These are phyloP conservation scores for Maudiozyma humilis DNA, from an alignment of 1,139 yeast genomes.

Conservation along the genomic window DNA sequence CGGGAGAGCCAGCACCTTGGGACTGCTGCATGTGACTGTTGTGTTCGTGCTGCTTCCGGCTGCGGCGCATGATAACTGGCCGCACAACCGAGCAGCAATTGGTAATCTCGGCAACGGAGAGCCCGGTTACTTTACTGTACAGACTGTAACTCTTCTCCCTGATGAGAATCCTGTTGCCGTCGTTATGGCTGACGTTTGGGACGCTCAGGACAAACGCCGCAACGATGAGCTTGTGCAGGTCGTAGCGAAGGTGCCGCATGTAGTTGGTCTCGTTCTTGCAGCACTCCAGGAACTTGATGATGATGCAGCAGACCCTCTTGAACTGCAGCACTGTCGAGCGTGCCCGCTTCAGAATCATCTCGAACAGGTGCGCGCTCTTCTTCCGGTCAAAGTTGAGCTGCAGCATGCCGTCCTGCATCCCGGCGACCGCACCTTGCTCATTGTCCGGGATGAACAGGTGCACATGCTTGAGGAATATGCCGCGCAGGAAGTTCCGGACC, in stretches of 20 bases:
- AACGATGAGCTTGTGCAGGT: conserved; percentile 19
- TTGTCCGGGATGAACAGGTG: conserved; percentile 8
- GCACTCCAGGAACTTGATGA: conserved; percentile 21
- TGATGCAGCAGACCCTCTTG: conserved; percentile 22
- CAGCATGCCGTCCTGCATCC: not conserved
- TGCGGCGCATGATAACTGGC: conserved; percentile 17
- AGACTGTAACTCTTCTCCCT: conserved; percentile 16
- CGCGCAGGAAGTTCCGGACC: conserved; percentile 13
- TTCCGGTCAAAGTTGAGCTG: conserved; percentile 2
- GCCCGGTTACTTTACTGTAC: conserved; percentile 19
- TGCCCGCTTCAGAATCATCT: conserved; percentile 16
- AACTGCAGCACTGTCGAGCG: conserved; percentile 17
- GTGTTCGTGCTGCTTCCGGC: conserved; percentile 10
- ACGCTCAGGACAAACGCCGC: conserved; percentile 20
- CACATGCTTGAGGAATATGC: conserved; percentile 11
- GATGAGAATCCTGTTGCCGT: conserved; percentile 11
- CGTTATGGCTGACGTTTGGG: conserved; percentile 12
- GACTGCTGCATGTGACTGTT: not conserved
- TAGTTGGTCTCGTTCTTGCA: conserved; percentile 17
- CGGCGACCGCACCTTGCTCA: not conserved
- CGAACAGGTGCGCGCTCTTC: conserved; percentile 7
- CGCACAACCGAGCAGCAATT: conserved; percentile 25
- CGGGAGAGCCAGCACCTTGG: not conserved
- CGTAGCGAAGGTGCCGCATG: conserved; percentile 17
- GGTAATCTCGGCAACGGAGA: conserved; percentile 18